phyloP scores from a whole-genome alignment of 768 basidiomycete genomes.

The Arthromyces matolae region DNA sequence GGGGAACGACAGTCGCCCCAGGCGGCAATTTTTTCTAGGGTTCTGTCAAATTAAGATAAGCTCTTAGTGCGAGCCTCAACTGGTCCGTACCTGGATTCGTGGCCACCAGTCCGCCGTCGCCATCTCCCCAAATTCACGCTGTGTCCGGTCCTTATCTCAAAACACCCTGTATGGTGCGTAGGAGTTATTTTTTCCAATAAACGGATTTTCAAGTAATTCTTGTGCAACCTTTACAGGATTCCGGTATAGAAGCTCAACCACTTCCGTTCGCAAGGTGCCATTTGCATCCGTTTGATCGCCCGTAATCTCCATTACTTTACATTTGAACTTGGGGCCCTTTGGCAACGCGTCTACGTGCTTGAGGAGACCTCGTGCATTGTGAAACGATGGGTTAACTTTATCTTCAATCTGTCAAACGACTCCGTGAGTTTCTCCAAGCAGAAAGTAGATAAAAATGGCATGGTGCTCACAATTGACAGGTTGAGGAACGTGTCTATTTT shows the following conservation, averaged over 20 bases:
- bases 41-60: no score
- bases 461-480: neutral
- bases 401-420: neutral
- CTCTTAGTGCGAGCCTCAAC: no score
- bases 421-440: neutral
- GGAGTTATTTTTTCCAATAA: neutral
- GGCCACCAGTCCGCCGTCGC: neutral
- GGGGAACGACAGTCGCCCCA: constrained; percentile 3
- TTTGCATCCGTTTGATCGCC: constrained; percentile 9
- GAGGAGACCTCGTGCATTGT: constrained; percentile 5
- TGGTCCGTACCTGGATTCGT: neutral
- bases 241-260: neutral
- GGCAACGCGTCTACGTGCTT: constrained; percentile 3
- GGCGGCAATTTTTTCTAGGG: neutral
- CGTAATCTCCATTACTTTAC: constrained; percentile 13
- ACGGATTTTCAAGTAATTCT: constrained; percentile 9
- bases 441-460: neutral
- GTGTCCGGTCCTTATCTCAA: neutral
- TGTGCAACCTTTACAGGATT: neutral
- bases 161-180: constrained; percentile 1
- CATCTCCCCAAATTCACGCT: constrained; percentile 4
- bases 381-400: neutral
- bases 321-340: constrained; percentile 21
- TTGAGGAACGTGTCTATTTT: constrained; percentile 4
- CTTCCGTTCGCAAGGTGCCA: neutral